These are phyloP conservation scores for Talaromyces sp. DNA, from an alignment of 2,329 filamentous ascomycete genomes.

Conservation along the genomic window DNA sequence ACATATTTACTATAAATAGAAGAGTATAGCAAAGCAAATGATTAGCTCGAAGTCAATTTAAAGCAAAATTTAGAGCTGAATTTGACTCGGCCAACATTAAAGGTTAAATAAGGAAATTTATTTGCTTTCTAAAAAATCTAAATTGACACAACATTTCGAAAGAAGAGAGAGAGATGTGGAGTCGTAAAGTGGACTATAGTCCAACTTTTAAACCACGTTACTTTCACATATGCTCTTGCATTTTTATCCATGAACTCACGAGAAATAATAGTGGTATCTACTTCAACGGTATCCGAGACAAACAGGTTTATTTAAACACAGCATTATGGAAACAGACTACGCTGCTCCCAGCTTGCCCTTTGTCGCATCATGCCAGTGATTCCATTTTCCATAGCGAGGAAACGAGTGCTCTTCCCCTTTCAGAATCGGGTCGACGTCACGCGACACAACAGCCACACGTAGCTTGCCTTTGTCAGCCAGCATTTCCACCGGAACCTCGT, in stretches of 20 bases:
- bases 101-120: neutral
- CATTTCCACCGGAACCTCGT: constrained; percentile 14
- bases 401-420: constrained; percentile 10
- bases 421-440: constrained; percentile 15
- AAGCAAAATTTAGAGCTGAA: neutral
- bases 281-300: neutral
- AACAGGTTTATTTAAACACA: neutral
- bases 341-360: constrained; percentile 8
- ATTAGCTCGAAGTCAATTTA: neutral
- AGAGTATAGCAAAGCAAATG: neutral
- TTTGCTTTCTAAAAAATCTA: too few relatives aligned
- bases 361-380: constrained; percentile 6
- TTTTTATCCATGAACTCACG: neutral
- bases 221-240: neutral
- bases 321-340: neutral
- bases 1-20: neutral
- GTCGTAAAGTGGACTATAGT: too few relatives aligned
- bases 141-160: neutral
- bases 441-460: constrained; percentile 11
- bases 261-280: neutral
- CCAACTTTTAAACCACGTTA: neutral
- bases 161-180: too few relatives aligned
- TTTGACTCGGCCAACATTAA: neutral
- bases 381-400: constrained; percentile 19
- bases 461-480: constrained; percentile 12